Conservation (phyloP, 2,329 filamentous ascomycete species). For the Fusarium nygamai region DNA sequence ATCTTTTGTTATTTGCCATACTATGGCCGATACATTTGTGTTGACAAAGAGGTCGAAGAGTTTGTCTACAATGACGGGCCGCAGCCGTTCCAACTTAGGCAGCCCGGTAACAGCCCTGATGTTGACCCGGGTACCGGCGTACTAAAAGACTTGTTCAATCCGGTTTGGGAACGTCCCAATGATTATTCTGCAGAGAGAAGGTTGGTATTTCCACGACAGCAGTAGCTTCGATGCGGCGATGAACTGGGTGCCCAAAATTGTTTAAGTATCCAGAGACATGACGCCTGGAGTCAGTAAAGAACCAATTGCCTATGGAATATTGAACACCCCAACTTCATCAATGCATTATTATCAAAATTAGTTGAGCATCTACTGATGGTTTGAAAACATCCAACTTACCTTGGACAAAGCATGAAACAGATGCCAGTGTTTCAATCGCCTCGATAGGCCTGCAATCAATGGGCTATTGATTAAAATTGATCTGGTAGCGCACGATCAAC, state of each 20-base stretch:
- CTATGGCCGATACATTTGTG: not conserved
- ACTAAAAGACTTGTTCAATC: not conserved
- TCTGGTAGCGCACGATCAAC: not conserved
- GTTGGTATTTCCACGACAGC: not conserved
- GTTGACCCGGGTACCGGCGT: not conserved
- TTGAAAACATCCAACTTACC: not conserved
- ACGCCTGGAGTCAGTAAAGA: not conserved
- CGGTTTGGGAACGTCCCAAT: not conserved
- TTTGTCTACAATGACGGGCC: not conserved
- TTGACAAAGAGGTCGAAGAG: not conserved
- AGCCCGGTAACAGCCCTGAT: not conserved
- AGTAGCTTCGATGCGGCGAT: not conserved
- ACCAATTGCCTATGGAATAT: not conserved
- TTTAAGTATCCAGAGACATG: too few relatives aligned
- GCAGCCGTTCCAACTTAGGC: not conserved
- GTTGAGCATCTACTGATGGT: not conserved
- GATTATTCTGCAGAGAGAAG: not conserved
- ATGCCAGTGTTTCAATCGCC: not conserved
- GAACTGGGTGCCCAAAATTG: not conserved
- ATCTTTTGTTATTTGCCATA: not conserved
- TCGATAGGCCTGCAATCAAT: not conserved
- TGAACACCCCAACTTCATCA: not conserved
- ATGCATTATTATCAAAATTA: not conserved
- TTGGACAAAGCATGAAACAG: not conserved
- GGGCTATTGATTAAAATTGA: not conserved